A percentile compares a stretch with the other conserved stretches of the same genome.
These are phyloP conservation scores for Circinella minor DNA, from an alignment of 371 early-diverging fungal genomes.

Conservation along the genomic window DNA sequence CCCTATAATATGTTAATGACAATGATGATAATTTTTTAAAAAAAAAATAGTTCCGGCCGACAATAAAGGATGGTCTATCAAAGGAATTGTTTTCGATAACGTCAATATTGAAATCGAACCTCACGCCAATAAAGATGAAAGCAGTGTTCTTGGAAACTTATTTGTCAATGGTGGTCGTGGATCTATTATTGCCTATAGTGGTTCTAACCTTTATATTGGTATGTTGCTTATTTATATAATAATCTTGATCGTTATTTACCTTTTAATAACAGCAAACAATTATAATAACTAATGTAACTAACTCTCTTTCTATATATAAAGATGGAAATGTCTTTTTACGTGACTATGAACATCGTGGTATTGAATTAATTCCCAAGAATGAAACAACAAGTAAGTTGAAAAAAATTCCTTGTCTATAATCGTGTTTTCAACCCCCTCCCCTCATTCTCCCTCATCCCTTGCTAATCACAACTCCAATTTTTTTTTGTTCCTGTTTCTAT, in stretches of 20 bases:
- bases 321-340: conserved; percentile 51
- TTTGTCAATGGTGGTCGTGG: conserved; percentile 46
- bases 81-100: conserved; percentile 47
- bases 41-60: conserved; percentile 22
- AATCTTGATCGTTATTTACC: no score
- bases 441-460: no score
- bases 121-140: conserved; percentile 34
- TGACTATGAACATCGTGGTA: conserved; percentile 34
- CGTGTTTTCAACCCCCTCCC: no score
- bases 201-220: conserved; percentile 40
- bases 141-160: conserved; percentile 37
- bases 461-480: no score
- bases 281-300: no score
- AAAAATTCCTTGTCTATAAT: no score
- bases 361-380: conserved; percentile 25
- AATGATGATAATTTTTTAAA: not conserved
- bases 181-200: conserved; percentile 32
- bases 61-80: conserved; percentile 40
- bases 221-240: not conserved
- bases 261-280: no score
- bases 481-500: not conserved
- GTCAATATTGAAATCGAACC: conserved; percentile 35
- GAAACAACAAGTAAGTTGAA: conserved; percentile 35
- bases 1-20: no score
- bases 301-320: conserved; percentile 6